Base-by-base conservation (phyloP, 2,329 filamentous ascomycete species). In the Sporothrix schenckii region DNA sequence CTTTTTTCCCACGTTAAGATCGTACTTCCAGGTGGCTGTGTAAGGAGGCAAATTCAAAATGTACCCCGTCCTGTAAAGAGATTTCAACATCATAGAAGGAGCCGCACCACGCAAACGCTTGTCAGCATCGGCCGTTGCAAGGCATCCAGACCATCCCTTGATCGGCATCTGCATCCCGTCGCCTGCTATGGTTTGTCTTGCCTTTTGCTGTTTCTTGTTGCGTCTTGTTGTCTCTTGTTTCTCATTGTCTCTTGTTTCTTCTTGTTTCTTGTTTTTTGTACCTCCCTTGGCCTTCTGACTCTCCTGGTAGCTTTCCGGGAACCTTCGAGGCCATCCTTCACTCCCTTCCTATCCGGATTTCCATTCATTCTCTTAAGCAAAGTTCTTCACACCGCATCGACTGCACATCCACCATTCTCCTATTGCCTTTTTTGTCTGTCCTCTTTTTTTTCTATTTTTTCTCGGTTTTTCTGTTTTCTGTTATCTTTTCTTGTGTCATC, bases 331-430 rank as follows among this genome's bases (percentile, higher is more conserved):
- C 24, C 4, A 30, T 30, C 16, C 4, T 60, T 60, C 39, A 60
- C 52, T 21, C 41, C 27, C 41, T 34, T 14, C 41, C 44, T 50
- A 16, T 30, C 30, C 54, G 54, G 39, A 65, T 50, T 24, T 9
- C 24, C 30, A 52, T 16, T 39, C 61, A 27, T 24, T 16, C 52
- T 44, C 41, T 24, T 47, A 7, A 6, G n/a, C 54, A 58, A 39
- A 19, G 14, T 9, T 5, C 21, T 68, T 56, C 53, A 60, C 65
- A 53, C 34, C 39, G 52, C 52, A 70, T 61, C 47, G 34, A 52
- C 49, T 39, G 53, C 44, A 65, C 19, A 50, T 44, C 63, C 53
- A 52, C 66, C 58, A 24, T 52, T 52, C 27, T 11, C 10, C 7
- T 27, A 11, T 58, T 56, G 16, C 47, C 21, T n/a, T 21, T 21